phyloP scores from a whole-genome alignment of 495 filamentous ascomycete species.

The Parathielavia appendiculata region DNA sequence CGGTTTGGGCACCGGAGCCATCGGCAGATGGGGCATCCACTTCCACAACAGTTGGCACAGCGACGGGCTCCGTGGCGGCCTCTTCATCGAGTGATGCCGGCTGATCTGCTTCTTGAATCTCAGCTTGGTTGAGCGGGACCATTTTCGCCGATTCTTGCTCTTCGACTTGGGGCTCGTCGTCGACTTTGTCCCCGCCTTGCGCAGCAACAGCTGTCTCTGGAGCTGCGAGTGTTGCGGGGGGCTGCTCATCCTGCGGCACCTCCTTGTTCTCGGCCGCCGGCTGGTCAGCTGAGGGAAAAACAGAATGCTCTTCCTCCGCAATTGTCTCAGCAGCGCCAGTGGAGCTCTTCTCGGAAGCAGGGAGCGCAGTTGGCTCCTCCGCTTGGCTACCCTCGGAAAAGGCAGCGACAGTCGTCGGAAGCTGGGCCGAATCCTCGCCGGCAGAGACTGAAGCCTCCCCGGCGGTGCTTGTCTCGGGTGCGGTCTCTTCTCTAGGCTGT shows the following conservation, averaged over 20 bases:
- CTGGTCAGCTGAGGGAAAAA: background rate
- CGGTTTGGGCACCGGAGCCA: no score
- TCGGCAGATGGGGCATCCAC: no score
- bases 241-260: background rate
- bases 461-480: background rate
- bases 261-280: background rate
- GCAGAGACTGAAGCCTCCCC: background rate
- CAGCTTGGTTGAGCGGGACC: background rate
- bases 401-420: background rate
- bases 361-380: background rate
- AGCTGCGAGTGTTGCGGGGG: background rate
- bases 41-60: no score
- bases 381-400: background rate
- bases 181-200: slow-evolving; percentile 1
- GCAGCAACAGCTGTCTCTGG: background rate
- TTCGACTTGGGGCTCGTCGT: background rate
- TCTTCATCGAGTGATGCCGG: background rate
- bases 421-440: background rate
- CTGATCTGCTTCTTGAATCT: background rate
- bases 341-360: background rate
- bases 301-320: background rate
- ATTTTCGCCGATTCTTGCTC: background rate
- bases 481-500: background rate
- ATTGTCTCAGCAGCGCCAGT: background rate
- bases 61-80: background rate